Evolutionary conservation across 73 alveolate species (phyloP).

Genomic region (Uronychia binucleata): DNA sequence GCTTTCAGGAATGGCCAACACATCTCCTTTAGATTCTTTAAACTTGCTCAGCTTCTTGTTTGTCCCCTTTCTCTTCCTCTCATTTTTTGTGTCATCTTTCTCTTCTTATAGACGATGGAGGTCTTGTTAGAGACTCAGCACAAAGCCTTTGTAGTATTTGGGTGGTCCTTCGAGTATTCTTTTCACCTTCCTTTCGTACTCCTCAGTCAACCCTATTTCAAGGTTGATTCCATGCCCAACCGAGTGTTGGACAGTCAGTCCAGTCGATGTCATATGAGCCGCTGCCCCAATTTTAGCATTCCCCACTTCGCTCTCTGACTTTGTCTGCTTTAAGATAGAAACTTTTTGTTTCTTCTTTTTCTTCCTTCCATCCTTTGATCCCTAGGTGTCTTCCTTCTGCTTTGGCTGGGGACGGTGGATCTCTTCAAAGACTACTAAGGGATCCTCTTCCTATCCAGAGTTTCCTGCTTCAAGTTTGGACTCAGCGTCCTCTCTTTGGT

Average conservation of each 20-base stretch:
- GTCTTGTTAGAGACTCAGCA: constrained; percentile 38
- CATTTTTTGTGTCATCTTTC: not conserved
- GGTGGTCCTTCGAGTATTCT: constrained; percentile 55
- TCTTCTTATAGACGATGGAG: not conserved
- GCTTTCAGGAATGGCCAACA: no score
- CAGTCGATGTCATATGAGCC: not conserved
- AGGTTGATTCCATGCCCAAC: not conserved
- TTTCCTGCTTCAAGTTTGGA: not conserved
- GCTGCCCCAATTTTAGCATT: not conserved
- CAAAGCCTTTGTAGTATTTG: constrained; percentile 50
- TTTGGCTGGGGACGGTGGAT: not conserved
- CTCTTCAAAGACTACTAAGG: not conserved
- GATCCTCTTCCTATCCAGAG: not conserved
- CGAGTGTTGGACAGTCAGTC: not conserved
- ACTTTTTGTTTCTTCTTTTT: not conserved
- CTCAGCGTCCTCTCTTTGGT: not conserved
- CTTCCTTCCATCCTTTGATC: not conserved
- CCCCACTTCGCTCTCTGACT: not conserved
- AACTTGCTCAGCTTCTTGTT: no score
- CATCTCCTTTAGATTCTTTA: no score
- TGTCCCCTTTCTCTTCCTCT: no score
- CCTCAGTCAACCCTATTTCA: constrained; percentile 53
- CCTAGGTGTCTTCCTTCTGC: not conserved
- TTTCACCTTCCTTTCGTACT: constrained; percentile 42
- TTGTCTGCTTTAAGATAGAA: no score